A percentile compares a stretch with the other conserved stretches of the same genome.
These are phyloP conservation scores for Scheffersomyces lignicola DNA, from an alignment of 1,139 yeast species.

Conservation along the genomic window DNA sequence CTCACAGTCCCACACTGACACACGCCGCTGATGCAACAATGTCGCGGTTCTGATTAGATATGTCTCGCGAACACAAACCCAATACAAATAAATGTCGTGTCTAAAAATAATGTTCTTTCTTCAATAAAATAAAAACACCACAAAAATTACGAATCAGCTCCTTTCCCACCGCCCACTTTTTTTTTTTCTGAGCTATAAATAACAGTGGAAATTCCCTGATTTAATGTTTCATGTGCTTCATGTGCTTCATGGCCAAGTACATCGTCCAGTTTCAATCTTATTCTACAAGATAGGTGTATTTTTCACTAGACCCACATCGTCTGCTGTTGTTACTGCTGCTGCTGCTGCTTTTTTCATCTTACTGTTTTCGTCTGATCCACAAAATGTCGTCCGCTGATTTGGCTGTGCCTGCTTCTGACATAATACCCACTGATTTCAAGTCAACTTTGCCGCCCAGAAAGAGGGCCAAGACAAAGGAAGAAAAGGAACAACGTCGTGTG, in stretches of 20 bases:
- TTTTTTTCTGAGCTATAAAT: background rate
- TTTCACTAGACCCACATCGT: background rate
- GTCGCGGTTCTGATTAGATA: no score
- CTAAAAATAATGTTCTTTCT: no score
- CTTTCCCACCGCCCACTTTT: background rate
- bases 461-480: conserved; percentile 94
- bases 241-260: conserved; percentile 2
- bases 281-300: conserved; percentile 1
- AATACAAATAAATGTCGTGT: no score
- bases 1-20: no score
- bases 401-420: conserved; percentile 11
- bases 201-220: background rate
- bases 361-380: conserved; percentile 47
- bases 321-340: conserved; percentile 2
- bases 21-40: no score
- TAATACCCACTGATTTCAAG: conserved; percentile 22
- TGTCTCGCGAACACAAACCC: no score
- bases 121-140: conserved; percentile 2
- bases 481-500: conserved; percentile 92
- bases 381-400: conserved; percentile 15
- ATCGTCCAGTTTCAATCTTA: background rate
- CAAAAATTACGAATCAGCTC: conserved; percentile 11
- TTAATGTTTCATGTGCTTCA: background rate
- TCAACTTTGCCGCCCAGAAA: conserved; percentile 85
- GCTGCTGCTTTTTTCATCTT: no score